Percentiles rank a stretch among this genome's conserved stretches.
phyloP scores from a whole-genome alignment of 192 early-diverging fungal species.

The Coemansia nantahalensis region DNA sequence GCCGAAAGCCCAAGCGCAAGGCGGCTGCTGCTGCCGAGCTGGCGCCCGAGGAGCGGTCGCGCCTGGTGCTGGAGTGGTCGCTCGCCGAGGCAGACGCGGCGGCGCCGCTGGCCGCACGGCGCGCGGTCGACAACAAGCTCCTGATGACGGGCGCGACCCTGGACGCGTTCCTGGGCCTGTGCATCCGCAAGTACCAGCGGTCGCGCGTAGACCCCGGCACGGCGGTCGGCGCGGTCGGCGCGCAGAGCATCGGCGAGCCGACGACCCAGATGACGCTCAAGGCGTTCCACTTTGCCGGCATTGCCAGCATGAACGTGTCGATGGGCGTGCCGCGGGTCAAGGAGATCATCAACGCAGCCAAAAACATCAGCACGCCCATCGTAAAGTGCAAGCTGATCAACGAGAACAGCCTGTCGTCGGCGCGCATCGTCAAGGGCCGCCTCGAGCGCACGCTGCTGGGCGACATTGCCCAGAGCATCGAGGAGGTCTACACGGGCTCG shows the following conservation, averaged over 20 bases:
- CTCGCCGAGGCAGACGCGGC: slow-evolving; percentile 22
- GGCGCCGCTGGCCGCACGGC: slow-evolving; percentile 36
- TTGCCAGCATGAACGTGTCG: slow-evolving; percentile 98
- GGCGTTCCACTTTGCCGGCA: slow-evolving; percentile 99
- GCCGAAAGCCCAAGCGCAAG: slow-evolving; percentile 32
- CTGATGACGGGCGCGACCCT: slow-evolving; percentile 75
- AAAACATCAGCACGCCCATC: slow-evolving; percentile 92
- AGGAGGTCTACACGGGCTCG: slow-evolving; percentile 77
- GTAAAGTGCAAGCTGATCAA: slow-evolving; percentile 75
- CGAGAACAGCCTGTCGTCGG: slow-evolving; percentile 64
- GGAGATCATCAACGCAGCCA: slow-evolving; percentile 99
- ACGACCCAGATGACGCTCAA: slow-evolving; percentile 99
- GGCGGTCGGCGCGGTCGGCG: slow-evolving; percentile 95
- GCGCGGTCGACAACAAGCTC: slow-evolving; percentile 62
- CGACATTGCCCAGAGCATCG: slow-evolving; percentile 92
- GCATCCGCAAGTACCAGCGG: slow-evolving; percentile 77
- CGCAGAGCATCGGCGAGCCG: slow-evolving; percentile 97
- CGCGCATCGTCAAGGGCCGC: slow-evolving; percentile 95
- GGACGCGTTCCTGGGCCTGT: slow-evolving; percentile 71
- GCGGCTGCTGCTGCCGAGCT: slow-evolving; percentile 18
- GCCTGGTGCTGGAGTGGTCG: slow-evolving; percentile 28
- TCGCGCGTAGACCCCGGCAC: slow-evolving; percentile 95
- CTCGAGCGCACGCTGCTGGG: slow-evolving; percentile 89
- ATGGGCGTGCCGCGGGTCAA: slow-evolving; percentile 99
- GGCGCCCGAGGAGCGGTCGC: slow-evolving; percentile 3